Conservation (phyloP, 2,329 filamentous ascomycete species). For the Sordariomycetes sp. region DNA sequence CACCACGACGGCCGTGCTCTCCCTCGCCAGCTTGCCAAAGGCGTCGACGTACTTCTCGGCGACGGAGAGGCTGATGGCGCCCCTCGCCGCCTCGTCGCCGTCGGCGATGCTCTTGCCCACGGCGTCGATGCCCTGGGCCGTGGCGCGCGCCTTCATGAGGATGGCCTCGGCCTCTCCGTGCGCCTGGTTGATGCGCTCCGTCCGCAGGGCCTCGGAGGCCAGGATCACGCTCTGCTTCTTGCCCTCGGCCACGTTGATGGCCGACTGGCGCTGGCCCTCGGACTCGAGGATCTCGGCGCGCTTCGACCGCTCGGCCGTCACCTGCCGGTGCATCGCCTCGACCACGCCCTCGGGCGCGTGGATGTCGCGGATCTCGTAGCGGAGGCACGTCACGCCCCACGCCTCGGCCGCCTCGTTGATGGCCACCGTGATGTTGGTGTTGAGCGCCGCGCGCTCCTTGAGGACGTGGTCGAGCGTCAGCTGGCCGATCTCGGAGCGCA, state of each 20-base stretch:
- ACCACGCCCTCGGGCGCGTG: constrained; percentile 91
- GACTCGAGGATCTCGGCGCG: constrained; percentile 95
- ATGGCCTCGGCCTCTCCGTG: constrained; percentile 93
- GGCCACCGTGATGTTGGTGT: constrained; percentile 95
- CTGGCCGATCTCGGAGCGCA: constrained; percentile 97
- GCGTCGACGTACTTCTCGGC: constrained; percentile 98
- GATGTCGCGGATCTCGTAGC: constrained; percentile 97
- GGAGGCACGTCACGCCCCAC: constrained; percentile 91
- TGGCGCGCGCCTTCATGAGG: constrained; percentile 72
- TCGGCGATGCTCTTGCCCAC: constrained; percentile 67
- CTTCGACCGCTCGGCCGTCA: constrained; percentile 94
- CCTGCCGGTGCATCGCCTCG: constrained; percentile 95
- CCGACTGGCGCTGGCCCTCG: constrained; percentile 91
- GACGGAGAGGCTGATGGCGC: constrained; percentile 75
- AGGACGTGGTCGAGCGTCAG: constrained; percentile 93
- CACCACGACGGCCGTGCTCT: constrained; percentile 90
- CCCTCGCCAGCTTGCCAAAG: constrained; percentile 83
- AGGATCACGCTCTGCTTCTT: constrained; percentile 95
- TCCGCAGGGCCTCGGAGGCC: constrained; percentile 80
- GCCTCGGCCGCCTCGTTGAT: constrained; percentile 97
- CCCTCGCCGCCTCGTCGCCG: constrained; percentile 66
- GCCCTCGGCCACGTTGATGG: constrained; percentile 98
- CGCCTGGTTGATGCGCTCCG: constrained; percentile 89
- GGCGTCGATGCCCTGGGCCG: constrained; percentile 77
- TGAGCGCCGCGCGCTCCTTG: constrained; percentile 91